These are phyloP conservation scores for Colletotrichum magnum DNA, from an alignment of 2,329 filamentous ascomycete genomes.

Conservation along the genomic window DNA sequence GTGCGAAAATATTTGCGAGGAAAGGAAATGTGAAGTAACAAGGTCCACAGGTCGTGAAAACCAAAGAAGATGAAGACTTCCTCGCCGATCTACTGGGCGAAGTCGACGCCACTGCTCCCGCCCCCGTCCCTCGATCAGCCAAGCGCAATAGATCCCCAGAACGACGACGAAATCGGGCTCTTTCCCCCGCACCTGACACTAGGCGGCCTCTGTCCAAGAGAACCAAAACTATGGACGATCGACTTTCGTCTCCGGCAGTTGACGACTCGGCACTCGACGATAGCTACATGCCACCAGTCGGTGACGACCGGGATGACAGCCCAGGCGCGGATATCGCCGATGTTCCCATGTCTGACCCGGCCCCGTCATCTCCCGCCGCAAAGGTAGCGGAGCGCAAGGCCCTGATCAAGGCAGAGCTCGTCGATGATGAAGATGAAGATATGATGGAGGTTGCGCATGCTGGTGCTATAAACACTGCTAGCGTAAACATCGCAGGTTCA, in stretches of 20 bases:
- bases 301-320: conserved; percentile 70
- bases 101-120: conserved; percentile 81
- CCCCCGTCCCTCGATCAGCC: conserved; percentile 67
- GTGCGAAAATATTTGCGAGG: conserved; percentile 29
- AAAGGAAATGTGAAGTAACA: conserved; percentile 3
- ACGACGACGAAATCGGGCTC: conserved; percentile 82
- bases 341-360: conserved; percentile 86
- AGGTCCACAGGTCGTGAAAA: conserved; percentile 74
- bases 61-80: conserved; percentile 91
- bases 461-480: conserved; percentile 76
- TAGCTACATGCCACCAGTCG: conserved; percentile 64
- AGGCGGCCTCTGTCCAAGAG: conserved; percentile 70
- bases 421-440: conserved; percentile 81
- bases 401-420: conserved; percentile 62
- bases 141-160: conserved; percentile 80
- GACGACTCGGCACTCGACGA: conserved; percentile 69
- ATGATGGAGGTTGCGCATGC: conserved; percentile 90
- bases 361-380: conserved; percentile 88
- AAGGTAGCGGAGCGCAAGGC: conserved; percentile 83
- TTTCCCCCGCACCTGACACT: conserved; percentile 78
- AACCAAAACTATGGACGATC: conserved; percentile 66
- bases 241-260: conserved; percentile 62
- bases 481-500: conserved; percentile 88
- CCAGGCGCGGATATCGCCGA: conserved; percentile 53
- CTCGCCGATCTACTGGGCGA: conserved; percentile 87